Evolutionary conservation across 768 basidiomycete genomes (phyloP).

Genomic region (Chlorophyllum brunneum): DNA sequence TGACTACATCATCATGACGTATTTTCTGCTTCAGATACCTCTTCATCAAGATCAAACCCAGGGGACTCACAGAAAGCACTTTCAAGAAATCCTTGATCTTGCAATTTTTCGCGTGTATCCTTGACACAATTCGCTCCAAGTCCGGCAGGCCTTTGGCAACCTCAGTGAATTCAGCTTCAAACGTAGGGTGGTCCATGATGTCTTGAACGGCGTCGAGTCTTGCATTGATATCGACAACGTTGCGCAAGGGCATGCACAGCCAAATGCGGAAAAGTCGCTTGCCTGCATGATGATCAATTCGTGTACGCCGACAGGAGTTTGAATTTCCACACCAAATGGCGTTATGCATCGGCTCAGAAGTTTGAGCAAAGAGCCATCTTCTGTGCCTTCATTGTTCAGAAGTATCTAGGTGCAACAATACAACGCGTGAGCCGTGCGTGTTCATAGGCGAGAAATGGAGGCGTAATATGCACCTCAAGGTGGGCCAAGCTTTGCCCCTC

Average conservation of each 20-base stretch:
- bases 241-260: conserved; percentile 89
- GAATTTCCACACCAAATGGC: conserved; percentile 68
- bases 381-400: conserved; percentile 89
- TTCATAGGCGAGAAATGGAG: not conserved
- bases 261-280: conserved; percentile 96
- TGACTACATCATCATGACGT: conserved; percentile 37
- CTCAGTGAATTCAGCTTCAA: conserved; percentile 70
- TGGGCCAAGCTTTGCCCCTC: conserved; percentile 96
- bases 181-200: conserved; percentile 74
- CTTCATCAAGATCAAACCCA: not conserved
- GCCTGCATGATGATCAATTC: conserved; percentile 39
- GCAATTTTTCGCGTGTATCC: conserved; percentile 91
- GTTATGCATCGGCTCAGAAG: conserved; percentile 83
- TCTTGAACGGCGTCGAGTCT: conserved; percentile 94
- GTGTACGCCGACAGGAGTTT: not conserved
- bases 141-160: conserved; percentile 85
- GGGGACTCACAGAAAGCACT: conserved; percentile 59
- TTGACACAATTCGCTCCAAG: conserved; percentile 89
- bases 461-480: conserved; percentile 62
- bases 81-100: conserved; percentile 84
- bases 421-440: not conserved
- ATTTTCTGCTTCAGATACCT: not conserved
- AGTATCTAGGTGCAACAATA: conserved; percentile 50
- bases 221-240: conserved; percentile 82
- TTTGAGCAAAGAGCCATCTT: conserved; percentile 84